These are phyloP conservation scores for Vitis hybrid DNA, from an alignment of 177 flowering plant genomes.

Conservation along the genomic window DNA sequence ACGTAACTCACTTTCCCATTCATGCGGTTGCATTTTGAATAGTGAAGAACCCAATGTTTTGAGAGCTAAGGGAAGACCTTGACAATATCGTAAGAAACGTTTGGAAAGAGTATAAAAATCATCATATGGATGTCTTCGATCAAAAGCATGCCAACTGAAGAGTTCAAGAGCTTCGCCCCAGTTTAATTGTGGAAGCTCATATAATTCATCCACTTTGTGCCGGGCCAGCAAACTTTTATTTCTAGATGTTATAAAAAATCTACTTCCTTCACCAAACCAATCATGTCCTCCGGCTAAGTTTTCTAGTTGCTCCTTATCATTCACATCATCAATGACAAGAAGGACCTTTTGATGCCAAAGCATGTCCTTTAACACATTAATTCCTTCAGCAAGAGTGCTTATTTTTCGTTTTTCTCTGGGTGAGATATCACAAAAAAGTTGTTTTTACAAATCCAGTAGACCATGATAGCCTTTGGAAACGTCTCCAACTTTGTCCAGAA, in stretches of 20 bases:
- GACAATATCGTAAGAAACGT: no score
- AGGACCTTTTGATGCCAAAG: no score
- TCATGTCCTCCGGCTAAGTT: not conserved
- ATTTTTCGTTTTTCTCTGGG: no score
- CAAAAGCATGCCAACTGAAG: not conserved
- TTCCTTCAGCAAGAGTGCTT: no score
- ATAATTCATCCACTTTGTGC: not conserved
- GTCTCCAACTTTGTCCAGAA: no score
- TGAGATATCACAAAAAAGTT: no score
- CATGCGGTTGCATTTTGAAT: not conserved
- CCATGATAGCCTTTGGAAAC: no score
- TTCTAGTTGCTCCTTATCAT: not conserved
- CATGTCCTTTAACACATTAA: no score
- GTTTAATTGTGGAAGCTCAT: not conserved
- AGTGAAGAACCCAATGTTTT: not conserved
- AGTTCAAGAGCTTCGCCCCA: not conserved
- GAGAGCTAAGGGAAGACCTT: constrained; percentile 1
- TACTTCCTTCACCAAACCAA: not conserved
- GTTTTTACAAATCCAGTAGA: no score
- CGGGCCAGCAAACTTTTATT: rapidly evolving
- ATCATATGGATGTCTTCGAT: not conserved
- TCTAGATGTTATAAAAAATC: not conserved
- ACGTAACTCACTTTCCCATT: not conserved
- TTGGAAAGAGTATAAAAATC: not conserved
- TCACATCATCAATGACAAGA: not conserved